A percentile compares a stretch with the other conserved stretches of the same genome.
Evolutionary conservation across 164 flowering plant genomes (phyloP).

Genomic region (Pachysandra terminalis): DNA sequence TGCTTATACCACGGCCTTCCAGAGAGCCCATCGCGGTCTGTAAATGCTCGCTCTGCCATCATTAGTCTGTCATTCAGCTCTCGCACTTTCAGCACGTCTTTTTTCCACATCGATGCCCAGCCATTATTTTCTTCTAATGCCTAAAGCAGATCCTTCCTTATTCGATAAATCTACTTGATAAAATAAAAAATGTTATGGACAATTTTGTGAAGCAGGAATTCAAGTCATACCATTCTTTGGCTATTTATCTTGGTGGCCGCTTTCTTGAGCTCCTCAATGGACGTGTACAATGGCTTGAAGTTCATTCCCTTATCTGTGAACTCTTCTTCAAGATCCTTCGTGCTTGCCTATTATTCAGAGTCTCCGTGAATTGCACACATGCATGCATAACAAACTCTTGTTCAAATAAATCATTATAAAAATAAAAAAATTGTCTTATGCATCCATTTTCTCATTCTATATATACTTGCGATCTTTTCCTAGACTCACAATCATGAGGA

Average conservation of each 20-base stretch:
- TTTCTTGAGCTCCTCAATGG: slow-evolving; percentile 49
- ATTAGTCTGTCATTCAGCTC: slow-evolving; percentile 69
- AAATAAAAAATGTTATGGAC: background rate
- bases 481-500: too few relatives aligned
- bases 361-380: background rate
- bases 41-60: slow-evolving; percentile 82
- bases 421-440: too few relatives aligned
- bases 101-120: slow-evolving; percentile 41
- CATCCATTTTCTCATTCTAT: too few relatives aligned
- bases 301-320: slow-evolving; percentile 27
- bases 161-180: background rate
- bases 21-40: slow-evolving; percentile 56
- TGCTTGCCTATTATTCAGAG: slow-evolving; percentile 35
- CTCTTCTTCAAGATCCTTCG: slow-evolving; percentile 38
- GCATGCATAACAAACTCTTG: too few relatives aligned
- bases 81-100: slow-evolving; percentile 33
- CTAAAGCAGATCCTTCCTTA: slow-evolving; percentile 22
- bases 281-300: slow-evolving; percentile 49
- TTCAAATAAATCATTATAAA: too few relatives aligned
- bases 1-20: slow-evolving; percentile 76
- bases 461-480: too few relatives aligned
- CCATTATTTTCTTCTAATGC: slow-evolving; percentile 34
- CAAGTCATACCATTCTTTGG: slow-evolving; percentile 43
- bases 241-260: slow-evolving; percentile 45
- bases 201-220: background rate